A percentile compares a stretch with the other conserved stretches of the same genome.
These are phyloP conservation scores for Austropuccinia psidii DNA, from an alignment of 1,284 basidiomycete species.

Conservation along the genomic window DNA sequence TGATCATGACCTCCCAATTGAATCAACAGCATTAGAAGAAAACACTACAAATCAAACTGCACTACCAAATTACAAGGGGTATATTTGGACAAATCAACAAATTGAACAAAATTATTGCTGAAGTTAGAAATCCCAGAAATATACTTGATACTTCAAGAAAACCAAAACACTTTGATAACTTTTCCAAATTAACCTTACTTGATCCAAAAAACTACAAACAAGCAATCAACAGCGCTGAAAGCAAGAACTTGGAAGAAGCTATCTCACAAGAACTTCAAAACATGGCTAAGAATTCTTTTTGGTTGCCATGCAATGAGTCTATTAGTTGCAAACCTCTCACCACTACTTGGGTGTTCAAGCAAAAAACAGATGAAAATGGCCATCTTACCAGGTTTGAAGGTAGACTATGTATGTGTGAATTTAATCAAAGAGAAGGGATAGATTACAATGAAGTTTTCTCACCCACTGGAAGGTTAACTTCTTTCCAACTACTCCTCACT, in stretches of 20 bases:
- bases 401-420: slow-evolving; percentile 50
- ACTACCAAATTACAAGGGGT: too few relatives aligned
- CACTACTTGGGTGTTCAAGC: slow-evolving; percentile 49
- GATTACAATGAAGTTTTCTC: slow-evolving; percentile 52
- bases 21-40: too few relatives aligned
- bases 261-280: not conserved
- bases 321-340: slow-evolving; percentile 39
- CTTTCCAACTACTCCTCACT: slow-evolving; percentile 48
- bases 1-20: too few relatives aligned
- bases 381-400: slow-evolving; percentile 48
- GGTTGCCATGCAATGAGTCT: not conserved
- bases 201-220: not conserved
- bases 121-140: too few relatives aligned
- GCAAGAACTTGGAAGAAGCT: not conserved
- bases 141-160: too few relatives aligned
- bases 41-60: too few relatives aligned
- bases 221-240: not conserved
- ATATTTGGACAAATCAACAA: too few relatives aligned
- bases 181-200: too few relatives aligned
- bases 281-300: not conserved
- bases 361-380: slow-evolving; percentile 48
- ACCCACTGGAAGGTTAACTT: slow-evolving; percentile 48
- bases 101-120: too few relatives aligned
- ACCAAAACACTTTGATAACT: too few relatives aligned
- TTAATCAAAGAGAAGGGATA: slow-evolving; percentile 49